Base-by-base conservation (phyloP, 352 stramenopile species). In the Pythium scleroteichum region DNA sequence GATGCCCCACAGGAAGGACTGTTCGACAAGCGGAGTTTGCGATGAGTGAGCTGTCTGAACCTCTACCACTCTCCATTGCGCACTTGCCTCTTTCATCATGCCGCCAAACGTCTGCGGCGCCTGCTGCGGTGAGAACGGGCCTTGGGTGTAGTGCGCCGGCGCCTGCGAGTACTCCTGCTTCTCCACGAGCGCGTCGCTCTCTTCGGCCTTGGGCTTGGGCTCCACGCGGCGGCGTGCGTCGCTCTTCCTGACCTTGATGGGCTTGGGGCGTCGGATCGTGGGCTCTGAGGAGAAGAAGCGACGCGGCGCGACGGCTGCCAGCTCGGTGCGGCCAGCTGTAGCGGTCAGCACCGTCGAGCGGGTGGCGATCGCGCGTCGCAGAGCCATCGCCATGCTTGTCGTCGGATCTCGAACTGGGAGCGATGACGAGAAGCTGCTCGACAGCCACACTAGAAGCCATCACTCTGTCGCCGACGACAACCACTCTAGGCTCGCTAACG, bases 1-100 rank as follows among this genome's bases (percentile, higher is more conserved):
- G 52, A 90, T 71, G 4, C 82, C 84, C 79, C 79, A 94, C 14
- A 90, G 57, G 48, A 94, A 94, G 50, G 78, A 91, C 84, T 94
- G 59, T 12, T 10, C 29, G 5, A 35, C 5, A 35, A n/a, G n/a
- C n/a, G n/a, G n/a, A n/a, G n/a, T n/a, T n/a, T n/a, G n/a, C n/a
- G n/a, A n/a, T n/a, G n/a, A n/a, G n/a, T n/a, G n/a, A n/a, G n/a
- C n/a, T n/a, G n/a, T n/a, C n/a, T n/a, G n/a, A n/a, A n/a, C n/a
- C n/a, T n/a, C n/a, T n/a, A n/a, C n/a, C n/a, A n/a, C n/a, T n/a
- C n/a, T n/a, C n/a, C n/a, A n/a, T n/a, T n/a, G n/a, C n/a, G n/a
- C 29, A 35, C 64, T 46, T 20, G 87, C 82, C 71, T 84, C 64
- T 45, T 88, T 88, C 76, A 92, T 87, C 17, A 74, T 57, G 9